These are phyloP conservation scores for Sphaerulina populicola DNA, from an alignment of 2,329 filamentous ascomycete species.

Conservation along the genomic window DNA sequence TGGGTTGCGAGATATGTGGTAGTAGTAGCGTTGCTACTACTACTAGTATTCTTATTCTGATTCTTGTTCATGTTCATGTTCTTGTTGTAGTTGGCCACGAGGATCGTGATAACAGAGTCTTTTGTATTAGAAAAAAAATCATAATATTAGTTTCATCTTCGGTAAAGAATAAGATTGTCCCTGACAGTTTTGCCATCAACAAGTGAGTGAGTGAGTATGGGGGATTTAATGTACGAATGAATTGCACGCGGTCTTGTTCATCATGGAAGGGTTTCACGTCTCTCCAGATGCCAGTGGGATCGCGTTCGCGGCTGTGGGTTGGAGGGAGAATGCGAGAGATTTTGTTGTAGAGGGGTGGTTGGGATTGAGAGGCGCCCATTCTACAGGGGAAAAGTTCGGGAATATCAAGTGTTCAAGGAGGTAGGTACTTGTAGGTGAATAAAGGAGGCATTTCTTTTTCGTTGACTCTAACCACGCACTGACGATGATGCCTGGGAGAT, in stretches of 20 bases:
- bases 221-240: not conserved
- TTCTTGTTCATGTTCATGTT: too few species aligned
- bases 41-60: too few species aligned
- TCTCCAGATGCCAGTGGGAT: not conserved
- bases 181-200: too few species aligned
- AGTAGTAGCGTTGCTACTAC: slow-evolving; percentile 10
- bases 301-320: not conserved
- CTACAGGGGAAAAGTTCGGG: not conserved
- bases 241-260: not conserved
- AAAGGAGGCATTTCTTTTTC: too few species aligned
- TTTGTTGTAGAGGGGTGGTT: not conserved
- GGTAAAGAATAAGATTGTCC: too few species aligned
- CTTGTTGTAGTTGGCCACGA: too few species aligned
- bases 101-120: too few species aligned
- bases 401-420: too few species aligned
- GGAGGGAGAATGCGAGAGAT: not conserved
- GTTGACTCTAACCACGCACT: too few species aligned
- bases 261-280: not conserved
- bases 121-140: too few species aligned
- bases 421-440: too few species aligned
- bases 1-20: slow-evolving; percentile 14
- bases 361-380: not conserved
- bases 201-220: not conserved
- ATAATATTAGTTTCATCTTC: not conserved
- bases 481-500: too few species aligned